These are phyloP conservation scores for Acanthochlamys bracteata DNA, from an alignment of 106 monocot species.

Conservation along the genomic window DNA sequence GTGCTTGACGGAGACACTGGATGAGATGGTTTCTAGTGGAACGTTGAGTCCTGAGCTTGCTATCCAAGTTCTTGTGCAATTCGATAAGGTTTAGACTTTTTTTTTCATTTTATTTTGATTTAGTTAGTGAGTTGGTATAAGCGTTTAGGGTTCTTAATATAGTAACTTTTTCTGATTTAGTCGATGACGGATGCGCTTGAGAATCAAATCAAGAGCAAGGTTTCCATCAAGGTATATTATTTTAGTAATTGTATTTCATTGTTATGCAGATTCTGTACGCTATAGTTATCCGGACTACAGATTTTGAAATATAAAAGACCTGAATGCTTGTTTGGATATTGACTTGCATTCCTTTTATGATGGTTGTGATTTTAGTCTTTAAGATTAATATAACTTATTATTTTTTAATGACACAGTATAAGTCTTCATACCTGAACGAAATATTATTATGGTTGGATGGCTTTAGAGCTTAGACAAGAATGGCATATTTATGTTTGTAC, in stretches of 20 bases:
- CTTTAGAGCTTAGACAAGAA: no score
- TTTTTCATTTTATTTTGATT: neutral
- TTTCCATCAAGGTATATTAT: constrained; percentile 61
- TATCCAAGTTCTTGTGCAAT: constrained; percentile 75
- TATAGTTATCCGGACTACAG: no score
- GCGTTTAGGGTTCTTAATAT: neutral
- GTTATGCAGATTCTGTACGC: no score
- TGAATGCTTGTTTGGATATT: no score
- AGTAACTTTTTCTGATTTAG: constrained; percentile 22
- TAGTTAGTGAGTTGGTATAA: neutral
- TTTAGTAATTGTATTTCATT: neutral
- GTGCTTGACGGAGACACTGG: constrained; percentile 71
- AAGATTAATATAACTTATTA: no score
- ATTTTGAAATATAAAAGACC: no score
- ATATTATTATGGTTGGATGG: no score
- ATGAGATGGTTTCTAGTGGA: constrained; percentile 70
- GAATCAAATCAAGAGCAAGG: constrained; percentile 91
- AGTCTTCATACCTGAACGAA: no score
- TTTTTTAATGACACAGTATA: no score
- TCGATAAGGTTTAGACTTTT: constrained; percentile 47
- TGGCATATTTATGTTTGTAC: no score
- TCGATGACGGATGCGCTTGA: constrained; percentile 94
- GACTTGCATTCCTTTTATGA: no score
- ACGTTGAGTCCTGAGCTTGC: constrained; percentile 68
- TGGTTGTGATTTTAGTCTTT: no score